Evolutionary conservation across 805 yeast species (phyloP).

Genomic region (Candida ortonii): DNA sequence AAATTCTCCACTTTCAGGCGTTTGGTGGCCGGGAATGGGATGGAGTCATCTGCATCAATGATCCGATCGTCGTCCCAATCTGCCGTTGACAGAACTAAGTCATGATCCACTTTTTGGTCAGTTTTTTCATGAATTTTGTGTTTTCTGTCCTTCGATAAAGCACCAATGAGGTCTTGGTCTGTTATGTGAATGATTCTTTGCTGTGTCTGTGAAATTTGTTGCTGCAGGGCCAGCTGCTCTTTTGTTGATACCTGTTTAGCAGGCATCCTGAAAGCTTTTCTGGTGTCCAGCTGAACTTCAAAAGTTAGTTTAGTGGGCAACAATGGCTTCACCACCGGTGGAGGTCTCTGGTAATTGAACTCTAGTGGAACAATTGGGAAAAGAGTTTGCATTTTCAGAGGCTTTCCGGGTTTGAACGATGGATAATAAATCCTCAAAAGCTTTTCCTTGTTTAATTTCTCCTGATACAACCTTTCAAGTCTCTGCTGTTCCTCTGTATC

Average conservation of each 20-base stretch:
- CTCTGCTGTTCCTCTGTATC: conserved; percentile 15
- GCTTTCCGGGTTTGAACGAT: conserved; percentile 50
- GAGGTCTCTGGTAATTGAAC: conserved; percentile 52
- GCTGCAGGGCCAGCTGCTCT: conserved; percentile 7
- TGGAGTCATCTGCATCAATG: conserved; percentile 44
- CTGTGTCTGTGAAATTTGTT: conserved; percentile 13
- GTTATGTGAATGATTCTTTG: conserved; percentile 28
- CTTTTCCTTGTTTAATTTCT: conserved; percentile 33
- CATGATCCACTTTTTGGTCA: conserved; percentile 46
- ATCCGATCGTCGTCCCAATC: conserved; percentile 75
- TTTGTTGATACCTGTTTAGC: conserved; percentile 15
- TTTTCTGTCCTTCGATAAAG: conserved; percentile 16
- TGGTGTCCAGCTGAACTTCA: conserved; percentile 63
- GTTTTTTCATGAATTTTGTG: conserved; percentile 22
- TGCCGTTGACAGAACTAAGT: conserved; percentile 63
- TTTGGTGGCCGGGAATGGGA: conserved; percentile 21
- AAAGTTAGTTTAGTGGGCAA: conserved; percentile 58
- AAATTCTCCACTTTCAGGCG: conserved; percentile 31
- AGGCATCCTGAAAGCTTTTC: conserved; percentile 45
- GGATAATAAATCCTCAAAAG: conserved; percentile 57
- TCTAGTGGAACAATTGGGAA: conserved; percentile 58
- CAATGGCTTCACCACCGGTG: conserved; percentile 40
- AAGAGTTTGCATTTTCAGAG: conserved; percentile 61
- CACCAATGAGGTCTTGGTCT: conserved; percentile 26
- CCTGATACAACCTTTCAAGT: conserved; percentile 23